These are phyloP conservation scores for Lolium perenne DNA, from an alignment of 176 grass and related monocot species.

Conservation along the genomic window DNA sequence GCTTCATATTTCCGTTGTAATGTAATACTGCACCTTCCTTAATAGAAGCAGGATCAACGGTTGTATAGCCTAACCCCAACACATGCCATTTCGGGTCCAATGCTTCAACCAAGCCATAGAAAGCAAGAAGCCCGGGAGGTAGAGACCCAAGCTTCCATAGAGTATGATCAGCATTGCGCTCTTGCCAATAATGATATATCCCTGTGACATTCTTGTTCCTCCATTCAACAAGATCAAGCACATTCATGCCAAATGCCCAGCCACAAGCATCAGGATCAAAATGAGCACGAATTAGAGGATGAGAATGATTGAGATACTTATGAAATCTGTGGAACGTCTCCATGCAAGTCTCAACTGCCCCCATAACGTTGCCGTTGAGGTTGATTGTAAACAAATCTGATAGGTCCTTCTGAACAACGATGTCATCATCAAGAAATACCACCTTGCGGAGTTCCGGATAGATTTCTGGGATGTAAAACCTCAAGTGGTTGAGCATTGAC, in stretches of 20 bases:
- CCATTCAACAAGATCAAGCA: slow-evolving; percentile 92
- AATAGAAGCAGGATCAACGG: slow-evolving; percentile 67
- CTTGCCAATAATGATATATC: slow-evolving; percentile 99
- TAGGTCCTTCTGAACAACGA: slow-evolving; percentile 88
- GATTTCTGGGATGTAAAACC: slow-evolving; percentile 97
- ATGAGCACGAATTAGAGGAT: slow-evolving; percentile 92
- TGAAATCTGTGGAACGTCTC: slow-evolving; percentile 99
- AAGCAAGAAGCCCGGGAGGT: slow-evolving; percentile 91
- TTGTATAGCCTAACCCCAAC: slow-evolving; percentile 93
- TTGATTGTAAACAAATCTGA: slow-evolving; percentile 80
- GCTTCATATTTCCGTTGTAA: slow-evolving; percentile 99
- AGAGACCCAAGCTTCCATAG: slow-evolving; percentile 98
- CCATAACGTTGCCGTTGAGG: slow-evolving; percentile 97
- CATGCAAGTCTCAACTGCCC: slow-evolving; percentile 99
- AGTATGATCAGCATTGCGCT: slow-evolving; percentile 90
- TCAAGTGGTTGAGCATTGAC: slow-evolving; percentile 96
- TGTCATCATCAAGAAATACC: slow-evolving; percentile 96
- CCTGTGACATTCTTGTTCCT: slow-evolving; percentile 94
- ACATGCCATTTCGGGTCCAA: slow-evolving; percentile 96
- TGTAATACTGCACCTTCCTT: slow-evolving; percentile 97
- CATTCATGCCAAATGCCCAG: slow-evolving; percentile 99
- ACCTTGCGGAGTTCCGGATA: slow-evolving; percentile 90
- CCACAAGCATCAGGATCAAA: slow-evolving; percentile 99
- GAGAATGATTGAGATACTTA: slow-evolving; percentile 97
- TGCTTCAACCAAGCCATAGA: slow-evolving; percentile 90